Conservation (phyloP, 2,329 filamentous ascomycete genomes). For the Colletotrichum melonis region DNA sequence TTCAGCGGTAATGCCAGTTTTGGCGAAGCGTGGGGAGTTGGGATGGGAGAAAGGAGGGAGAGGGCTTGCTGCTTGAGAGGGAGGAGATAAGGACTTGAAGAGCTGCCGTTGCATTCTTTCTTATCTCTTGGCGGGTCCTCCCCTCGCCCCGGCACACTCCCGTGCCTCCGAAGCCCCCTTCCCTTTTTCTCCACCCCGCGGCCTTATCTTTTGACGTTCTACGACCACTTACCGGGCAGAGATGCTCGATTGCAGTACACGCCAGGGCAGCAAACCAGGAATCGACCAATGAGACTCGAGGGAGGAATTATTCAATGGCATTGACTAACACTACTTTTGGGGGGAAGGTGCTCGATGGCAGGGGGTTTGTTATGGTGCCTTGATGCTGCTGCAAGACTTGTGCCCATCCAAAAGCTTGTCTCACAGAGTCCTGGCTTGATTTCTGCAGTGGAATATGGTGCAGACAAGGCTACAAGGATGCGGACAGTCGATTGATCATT, state of each 20-base stretch:
- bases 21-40: not conserved
- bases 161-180: not conserved
- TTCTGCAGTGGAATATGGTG: too few relatives aligned
- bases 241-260: not conserved
- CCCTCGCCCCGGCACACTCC: not conserved
- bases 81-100: slow-evolving; percentile 19
- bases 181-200: not conserved
- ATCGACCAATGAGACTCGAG: not conserved
- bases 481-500: not conserved
- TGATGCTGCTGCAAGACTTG: not conserved
- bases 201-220: slow-evolving; percentile 20
- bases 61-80: not conserved
- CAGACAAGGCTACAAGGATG: not conserved
- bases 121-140: slow-evolving; percentile 35
- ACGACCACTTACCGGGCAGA: slow-evolving; percentile 9
- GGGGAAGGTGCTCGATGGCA: not conserved
- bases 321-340: slow-evolving; percentile 12
- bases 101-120: slow-evolving; percentile 13
- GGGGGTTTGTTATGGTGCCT: not conserved
- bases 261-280: not conserved
- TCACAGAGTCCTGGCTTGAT: not conserved
- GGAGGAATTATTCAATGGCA: slow-evolving; percentile 1
- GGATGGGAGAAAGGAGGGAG: not conserved
- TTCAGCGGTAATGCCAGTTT: slow-evolving; percentile 4
- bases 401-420: slow-evolving; percentile 23